Conservation (phyloP, 495 filamentous ascomycete genomes). For the Penicillium dipodomyicola region DNA sequence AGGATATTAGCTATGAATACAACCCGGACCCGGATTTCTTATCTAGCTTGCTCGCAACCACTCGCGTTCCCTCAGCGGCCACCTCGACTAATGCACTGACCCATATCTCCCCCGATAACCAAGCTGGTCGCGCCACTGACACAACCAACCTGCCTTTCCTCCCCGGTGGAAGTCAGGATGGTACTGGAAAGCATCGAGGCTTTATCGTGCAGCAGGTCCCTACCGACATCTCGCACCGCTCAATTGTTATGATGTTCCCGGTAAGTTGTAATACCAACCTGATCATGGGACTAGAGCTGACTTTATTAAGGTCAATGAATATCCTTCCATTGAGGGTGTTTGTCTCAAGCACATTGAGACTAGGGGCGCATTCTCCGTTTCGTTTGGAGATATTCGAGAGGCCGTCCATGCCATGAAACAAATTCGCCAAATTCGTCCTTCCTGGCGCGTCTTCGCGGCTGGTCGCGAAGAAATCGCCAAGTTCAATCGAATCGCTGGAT, state of each 20-base stretch:
- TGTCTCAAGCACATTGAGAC: not conserved
- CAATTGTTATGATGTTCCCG: not conserved
- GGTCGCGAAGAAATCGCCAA: not conserved
- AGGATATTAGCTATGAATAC: not conserved
- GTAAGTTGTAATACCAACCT: not conserved
- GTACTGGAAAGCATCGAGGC: not conserved
- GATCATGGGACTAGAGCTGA: not conserved
- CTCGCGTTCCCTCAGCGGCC: not conserved
- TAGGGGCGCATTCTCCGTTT: not conserved
- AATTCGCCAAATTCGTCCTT: not conserved
- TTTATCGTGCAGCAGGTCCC: not conserved
- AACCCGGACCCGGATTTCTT: not conserved
- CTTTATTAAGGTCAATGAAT: not conserved
- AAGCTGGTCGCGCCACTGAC: not conserved
- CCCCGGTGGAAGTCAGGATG: not conserved
- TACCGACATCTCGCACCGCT: not conserved
- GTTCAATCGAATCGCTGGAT: not conserved
- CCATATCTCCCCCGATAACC: not conserved
- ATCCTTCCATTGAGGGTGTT: not conserved
- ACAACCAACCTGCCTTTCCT: not conserved
- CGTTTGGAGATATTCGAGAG: conserved; percentile 4
- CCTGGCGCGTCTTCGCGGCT: not conserved
- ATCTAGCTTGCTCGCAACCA: not conserved
- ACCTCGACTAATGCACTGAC: not conserved
- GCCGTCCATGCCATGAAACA: not conserved